These are phyloP conservation scores for Tilletia caries DNA, from an alignment of 1,284 basidiomycete genomes.

Conservation along the genomic window DNA sequence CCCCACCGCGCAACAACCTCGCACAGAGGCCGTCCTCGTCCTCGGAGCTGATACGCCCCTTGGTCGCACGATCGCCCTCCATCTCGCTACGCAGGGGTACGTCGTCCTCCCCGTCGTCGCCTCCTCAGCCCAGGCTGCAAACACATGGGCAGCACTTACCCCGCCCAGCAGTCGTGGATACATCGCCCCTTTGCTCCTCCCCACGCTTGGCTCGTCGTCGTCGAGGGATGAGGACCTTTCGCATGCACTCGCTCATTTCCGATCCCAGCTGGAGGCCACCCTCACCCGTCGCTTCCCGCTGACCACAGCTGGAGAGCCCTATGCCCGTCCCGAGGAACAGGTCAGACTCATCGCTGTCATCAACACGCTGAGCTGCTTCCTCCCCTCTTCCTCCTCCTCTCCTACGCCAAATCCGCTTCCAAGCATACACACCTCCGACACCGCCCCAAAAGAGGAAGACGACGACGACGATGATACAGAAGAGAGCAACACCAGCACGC, in stretches of 20 bases:
- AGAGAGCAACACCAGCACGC: background rate
- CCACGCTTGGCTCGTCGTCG: conserved; percentile 17
- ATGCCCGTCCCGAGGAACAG: conserved; percentile 43
- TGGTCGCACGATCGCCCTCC: conserved; percentile 37
- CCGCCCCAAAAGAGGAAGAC: conserved; percentile 8
- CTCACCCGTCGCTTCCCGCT: conserved; percentile 46
- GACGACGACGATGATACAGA: background rate
- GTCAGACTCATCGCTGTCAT: conserved; percentile 42
- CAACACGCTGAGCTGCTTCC: conserved; percentile 42
- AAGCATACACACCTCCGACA: conserved; percentile 23
- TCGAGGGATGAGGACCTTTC: background rate
- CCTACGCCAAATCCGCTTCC: too few species aligned
- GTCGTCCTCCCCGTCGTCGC: conserved; percentile 47
- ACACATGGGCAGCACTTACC: conserved; percentile 40
- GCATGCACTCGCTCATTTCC: conserved; percentile 28
- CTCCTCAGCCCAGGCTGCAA: conserved; percentile 26
- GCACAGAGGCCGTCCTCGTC: conserved; percentile 25
- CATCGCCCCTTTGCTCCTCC: conserved; percentile 35
- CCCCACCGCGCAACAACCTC: background rate
- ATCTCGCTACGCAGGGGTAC: conserved; percentile 40
- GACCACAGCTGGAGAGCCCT: conserved; percentile 49
- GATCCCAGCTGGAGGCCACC: conserved; percentile 35
- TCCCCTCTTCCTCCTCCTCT: conserved; percentile 19
- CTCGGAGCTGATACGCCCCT: conserved; percentile 51
- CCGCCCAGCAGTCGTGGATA: conserved; percentile 45